Evolutionary conservation across 805 yeast genomes (phyloP).

Genomic region (Saccharomyces mikatae): DNA sequence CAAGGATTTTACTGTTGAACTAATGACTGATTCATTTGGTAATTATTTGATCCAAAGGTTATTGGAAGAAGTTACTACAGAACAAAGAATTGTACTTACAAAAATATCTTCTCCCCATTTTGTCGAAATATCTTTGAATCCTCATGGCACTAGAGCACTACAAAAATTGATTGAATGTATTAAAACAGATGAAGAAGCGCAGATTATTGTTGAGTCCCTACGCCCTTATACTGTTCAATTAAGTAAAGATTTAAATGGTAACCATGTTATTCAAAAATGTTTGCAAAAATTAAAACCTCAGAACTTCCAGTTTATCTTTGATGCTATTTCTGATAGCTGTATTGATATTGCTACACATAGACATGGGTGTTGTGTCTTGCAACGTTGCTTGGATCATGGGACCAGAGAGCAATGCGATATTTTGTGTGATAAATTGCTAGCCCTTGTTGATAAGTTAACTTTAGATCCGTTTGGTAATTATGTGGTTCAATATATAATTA

Average conservation of each 20-base stretch:
- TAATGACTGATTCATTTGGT: constrained; percentile 97
- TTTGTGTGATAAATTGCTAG: constrained; percentile 60
- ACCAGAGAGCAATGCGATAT: constrained; percentile 57
- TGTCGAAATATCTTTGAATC: constrained; percentile 76
- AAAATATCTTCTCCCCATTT: constrained; percentile 65
- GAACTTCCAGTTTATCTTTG: constrained; percentile 84
- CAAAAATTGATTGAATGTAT: constrained; percentile 87
- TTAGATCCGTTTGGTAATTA: constrained; percentile 95
- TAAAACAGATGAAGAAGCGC: constrained; percentile 60
- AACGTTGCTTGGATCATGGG: constrained; percentile 90
- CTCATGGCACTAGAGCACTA: constrained; percentile 93
- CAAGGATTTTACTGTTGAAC: constrained; percentile 64
- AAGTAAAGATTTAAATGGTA: constrained; percentile 88
- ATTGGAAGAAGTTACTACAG: constrained; percentile 62
- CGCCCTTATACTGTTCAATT: constrained; percentile 66
- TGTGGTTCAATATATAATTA: constrained; percentile 85
- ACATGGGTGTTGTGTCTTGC: constrained; percentile 96
- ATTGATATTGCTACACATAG: constrained; percentile 85
- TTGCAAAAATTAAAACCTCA: constrained; percentile 57
- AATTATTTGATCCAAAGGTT: constrained; percentile 88
- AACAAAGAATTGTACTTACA: constrained; percentile 64
- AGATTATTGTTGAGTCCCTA: constrained; percentile 51
- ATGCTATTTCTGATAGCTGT: constrained; percentile 68
- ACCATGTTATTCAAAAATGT: constrained; percentile 92
- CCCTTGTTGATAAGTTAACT: constrained; percentile 59